Conservation (phyloP, 441 rosid genomes). For the Pelargonium fulgidum region DNA sequence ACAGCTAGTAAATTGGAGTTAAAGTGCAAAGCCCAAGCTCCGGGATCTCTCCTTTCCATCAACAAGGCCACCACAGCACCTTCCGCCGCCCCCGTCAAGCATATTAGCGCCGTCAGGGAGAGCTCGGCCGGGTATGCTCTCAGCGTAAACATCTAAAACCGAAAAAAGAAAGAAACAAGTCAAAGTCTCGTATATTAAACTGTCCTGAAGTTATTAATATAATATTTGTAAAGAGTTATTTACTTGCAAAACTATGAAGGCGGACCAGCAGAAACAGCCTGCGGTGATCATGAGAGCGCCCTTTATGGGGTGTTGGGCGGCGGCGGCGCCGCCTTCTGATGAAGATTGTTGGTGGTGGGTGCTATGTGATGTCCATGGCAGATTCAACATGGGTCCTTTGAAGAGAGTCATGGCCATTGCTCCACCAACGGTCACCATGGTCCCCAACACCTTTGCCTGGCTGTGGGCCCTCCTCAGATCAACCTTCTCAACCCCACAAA, state of each 20-base stretch:
- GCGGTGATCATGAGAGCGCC: conserved; percentile 40
- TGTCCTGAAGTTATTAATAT: too few relatives aligned
- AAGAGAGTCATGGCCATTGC: conserved; percentile 61
- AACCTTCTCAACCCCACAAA: conserved; percentile 51
- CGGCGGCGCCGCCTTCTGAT: neutral
- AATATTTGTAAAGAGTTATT: too few relatives aligned
- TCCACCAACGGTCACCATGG: conserved; percentile 54
- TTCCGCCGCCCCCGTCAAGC: conserved; percentile 33
- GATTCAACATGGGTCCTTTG: conserved; percentile 41
- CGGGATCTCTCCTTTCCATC: conserved; percentile 29
- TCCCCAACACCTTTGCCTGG: conserved; percentile 59
- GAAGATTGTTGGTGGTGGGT: conserved; percentile 17
- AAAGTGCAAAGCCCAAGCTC: conserved; percentile 38
- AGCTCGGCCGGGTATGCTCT: conserved; percentile 44
- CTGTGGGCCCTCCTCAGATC: conserved; percentile 34
- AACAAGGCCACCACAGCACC: conserved; percentile 32
- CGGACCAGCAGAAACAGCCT: conserved; percentile 51
- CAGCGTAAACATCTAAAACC: conserved; percentile 37
- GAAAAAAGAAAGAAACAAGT: neutral
- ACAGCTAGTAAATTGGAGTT: conserved; percentile 34
- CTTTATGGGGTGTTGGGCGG: conserved; percentile 32
- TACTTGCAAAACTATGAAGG: conserved; percentile 51
- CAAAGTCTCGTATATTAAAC: too few relatives aligned
- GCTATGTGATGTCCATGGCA: conserved; percentile 46
- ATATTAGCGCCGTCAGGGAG: conserved; percentile 35